phyloP scores from a whole-genome alignment of 2,329 filamentous ascomycete genomes.

The Bipolaris zeicola region DNA sequence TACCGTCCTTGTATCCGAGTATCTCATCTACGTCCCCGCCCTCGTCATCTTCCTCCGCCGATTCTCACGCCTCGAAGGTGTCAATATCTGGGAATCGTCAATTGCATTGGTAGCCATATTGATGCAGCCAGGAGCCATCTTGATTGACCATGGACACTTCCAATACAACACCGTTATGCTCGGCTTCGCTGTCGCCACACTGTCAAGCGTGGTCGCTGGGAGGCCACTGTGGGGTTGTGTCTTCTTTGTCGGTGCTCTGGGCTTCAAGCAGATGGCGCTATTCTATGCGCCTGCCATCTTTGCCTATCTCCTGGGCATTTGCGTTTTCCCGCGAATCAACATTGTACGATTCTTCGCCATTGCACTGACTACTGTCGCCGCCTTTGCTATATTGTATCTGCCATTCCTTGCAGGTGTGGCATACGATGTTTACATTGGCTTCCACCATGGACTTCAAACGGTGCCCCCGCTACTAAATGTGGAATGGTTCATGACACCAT shows the following conservation, averaged over 20 bases:
- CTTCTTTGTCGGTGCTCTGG: conserved; percentile 92
- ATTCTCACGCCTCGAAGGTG: conserved; percentile 74
- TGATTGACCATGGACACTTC: conserved; percentile 95
- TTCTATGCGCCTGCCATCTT: conserved; percentile 96
- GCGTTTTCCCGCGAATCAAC: conserved; percentile 75
- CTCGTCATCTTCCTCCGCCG: conserved; percentile 83
- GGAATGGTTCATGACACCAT: conserved; percentile 47
- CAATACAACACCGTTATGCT: conserved; percentile 99
- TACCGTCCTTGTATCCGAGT: conserved; percentile 89
- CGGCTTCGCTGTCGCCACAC: conserved; percentile 81
- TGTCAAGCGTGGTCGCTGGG: conserved; percentile 87
- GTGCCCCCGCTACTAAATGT: conserved; percentile 9
- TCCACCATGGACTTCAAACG: conserved; percentile 52
- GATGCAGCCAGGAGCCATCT: conserved; percentile 86
- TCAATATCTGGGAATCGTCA: conserved; percentile 80
- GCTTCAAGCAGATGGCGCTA: conserved; percentile 98
- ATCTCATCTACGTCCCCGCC: conserved; percentile 85
- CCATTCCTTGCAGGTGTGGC: conserved; percentile 76
- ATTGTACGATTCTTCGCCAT: conserved; percentile 74
- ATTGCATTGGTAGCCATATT: conserved; percentile 88
- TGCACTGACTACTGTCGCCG: conserved; percentile 70
- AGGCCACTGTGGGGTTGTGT: conserved; percentile 86
- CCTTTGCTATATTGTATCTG: conserved; percentile 76
- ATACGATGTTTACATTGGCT: conserved; percentile 69
- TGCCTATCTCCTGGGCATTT: conserved; percentile 85